A percentile compares a stretch with the other conserved stretches of the same genome.
Conservation (phyloP, 78 protist species). For the Creolimax fragrantissima region DNA sequence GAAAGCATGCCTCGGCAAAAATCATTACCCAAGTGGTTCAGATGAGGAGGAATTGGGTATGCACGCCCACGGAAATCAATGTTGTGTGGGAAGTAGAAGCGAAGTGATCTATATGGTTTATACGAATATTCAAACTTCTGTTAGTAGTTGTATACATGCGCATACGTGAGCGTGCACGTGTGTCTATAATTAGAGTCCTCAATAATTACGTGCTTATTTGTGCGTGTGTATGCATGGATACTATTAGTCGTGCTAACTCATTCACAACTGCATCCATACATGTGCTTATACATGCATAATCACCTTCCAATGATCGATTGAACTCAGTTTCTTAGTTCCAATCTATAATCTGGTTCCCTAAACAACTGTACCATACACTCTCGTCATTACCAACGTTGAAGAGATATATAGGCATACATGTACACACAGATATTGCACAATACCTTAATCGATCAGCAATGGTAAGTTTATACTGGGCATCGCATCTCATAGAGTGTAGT, state of each 20-base stretch:
- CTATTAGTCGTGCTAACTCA: not conserved
- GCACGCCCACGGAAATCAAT: constrained; percentile 94
- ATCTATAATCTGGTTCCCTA: too few relatives aligned
- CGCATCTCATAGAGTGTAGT: constrained; percentile 47
- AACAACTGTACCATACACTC: too few relatives aligned
- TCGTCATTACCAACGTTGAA: too few relatives aligned
- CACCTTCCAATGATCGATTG: too few relatives aligned
- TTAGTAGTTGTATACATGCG: too few relatives aligned
- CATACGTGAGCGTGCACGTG: not conserved
- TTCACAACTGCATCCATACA: not conserved
- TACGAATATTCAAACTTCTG: not conserved
- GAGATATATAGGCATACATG: not conserved
- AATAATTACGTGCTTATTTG: too few relatives aligned
- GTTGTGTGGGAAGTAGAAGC: constrained; percentile 78
- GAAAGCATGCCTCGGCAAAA: constrained; percentile 60
- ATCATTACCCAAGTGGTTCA: constrained; percentile 82
- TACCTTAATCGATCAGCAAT: not conserved
- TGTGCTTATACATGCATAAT: not conserved
- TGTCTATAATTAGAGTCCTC: too few relatives aligned
- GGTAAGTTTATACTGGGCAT: constrained; percentile 29
- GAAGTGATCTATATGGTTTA: constrained; percentile 4
- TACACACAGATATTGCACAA: not conserved
- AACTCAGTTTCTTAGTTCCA: too few relatives aligned
- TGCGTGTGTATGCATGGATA: not conserved
- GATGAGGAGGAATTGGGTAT: constrained; percentile 85